These are phyloP conservation scores for Pleurotus djamor DNA, from an alignment of 768 basidiomycete species.

Conservation along the genomic window DNA sequence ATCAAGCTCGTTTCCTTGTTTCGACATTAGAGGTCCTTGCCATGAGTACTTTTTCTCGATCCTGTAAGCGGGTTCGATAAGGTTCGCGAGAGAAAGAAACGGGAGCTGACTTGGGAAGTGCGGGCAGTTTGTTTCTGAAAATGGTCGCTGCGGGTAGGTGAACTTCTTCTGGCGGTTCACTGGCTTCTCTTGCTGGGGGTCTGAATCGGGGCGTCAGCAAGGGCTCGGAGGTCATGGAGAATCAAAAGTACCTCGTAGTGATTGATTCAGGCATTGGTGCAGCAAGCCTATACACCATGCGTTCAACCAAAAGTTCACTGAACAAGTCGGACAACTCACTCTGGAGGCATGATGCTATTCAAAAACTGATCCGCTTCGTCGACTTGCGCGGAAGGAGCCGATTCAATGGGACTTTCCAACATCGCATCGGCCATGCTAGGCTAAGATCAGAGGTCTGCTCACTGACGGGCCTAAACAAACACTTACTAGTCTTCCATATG, in stretches of 20 bases:
- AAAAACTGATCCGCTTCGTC: conserved; percentile 33
- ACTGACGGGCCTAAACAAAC: not conserved
- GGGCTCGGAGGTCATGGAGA: not conserved
- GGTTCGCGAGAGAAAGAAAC: not conserved
- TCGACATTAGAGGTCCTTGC: conserved; percentile 53
- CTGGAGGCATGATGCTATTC: conserved; percentile 32
- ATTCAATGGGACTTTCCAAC: conserved; percentile 11
- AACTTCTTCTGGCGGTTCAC: not conserved
- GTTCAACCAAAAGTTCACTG: not conserved
- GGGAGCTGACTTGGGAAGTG: conserved; percentile 16
- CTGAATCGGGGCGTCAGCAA: not conserved
- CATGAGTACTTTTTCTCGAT: conserved; percentile 65
- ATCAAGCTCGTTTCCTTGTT: conserved; percentile 32
- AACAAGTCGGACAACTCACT: conserved; percentile 23
- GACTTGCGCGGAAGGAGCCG: conserved; percentile 1
- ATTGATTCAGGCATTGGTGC: conserved; percentile 24
- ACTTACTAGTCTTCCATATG: conserved; percentile 6
- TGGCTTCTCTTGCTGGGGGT: not conserved
- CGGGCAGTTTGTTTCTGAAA: conserved; percentile 7
- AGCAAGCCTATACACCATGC: conserved; percentile 23
- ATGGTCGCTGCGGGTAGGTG: conserved; percentile 2
- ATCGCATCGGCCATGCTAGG: conserved; percentile 2
- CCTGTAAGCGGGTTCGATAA: conserved; percentile 24
- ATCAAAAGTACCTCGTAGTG: not conserved
- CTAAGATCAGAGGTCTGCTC: not conserved